These are phyloP conservation scores for Chaetomidium leptoderma DNA, from an alignment of 495 filamentous ascomycete genomes.

Conservation along the genomic window DNA sequence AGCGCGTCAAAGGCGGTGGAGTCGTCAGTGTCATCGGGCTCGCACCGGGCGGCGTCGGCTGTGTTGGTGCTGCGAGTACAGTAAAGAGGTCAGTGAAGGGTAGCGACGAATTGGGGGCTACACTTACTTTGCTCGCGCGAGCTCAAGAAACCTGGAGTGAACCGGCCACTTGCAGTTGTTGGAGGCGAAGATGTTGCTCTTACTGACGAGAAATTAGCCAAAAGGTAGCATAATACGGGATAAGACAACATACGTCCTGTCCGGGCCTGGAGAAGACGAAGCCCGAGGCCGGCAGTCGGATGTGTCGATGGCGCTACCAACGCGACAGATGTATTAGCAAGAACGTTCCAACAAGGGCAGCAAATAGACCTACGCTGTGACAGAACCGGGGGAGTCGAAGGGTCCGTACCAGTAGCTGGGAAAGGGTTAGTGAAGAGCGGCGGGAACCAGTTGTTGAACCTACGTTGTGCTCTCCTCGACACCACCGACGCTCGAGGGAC, in stretches of 20 bases:
- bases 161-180: no score
- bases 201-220: no score
- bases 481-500: background rate
- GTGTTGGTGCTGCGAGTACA: no score
- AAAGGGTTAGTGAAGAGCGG: background rate
- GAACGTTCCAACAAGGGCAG: background rate
- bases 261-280: no score
- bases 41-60: no score
- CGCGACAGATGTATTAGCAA: background rate
- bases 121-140: no score
- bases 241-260: no score
- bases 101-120: no score
- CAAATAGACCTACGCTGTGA: background rate
- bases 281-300: background rate
- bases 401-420: background rate
- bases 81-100: no score
- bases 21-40: background rate
- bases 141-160: no score
- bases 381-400: background rate
- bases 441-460: background rate
- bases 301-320: background rate
- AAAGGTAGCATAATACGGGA: no score
- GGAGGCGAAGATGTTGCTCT: no score
- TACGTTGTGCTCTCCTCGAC: background rate
- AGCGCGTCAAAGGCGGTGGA: background rate